Conservation (phyloP, 2,329 filamentous ascomycete genomes). For the Colletotrichum filicis region DNA sequence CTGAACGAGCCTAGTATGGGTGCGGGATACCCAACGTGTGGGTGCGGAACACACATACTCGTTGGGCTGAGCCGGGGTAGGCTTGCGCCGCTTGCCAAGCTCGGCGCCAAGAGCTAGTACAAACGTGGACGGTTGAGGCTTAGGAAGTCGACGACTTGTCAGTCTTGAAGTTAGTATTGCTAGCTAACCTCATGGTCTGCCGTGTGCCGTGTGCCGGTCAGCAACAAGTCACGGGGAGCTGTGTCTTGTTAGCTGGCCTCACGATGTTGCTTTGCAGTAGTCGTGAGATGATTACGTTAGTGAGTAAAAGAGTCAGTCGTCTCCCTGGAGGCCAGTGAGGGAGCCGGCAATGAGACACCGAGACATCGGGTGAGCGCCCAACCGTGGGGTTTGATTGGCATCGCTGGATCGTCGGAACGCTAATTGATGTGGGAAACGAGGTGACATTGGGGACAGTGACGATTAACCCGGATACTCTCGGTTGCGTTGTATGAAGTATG, state of each 20-base stretch:
- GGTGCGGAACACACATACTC: no score
- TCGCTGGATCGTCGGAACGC: constrained; percentile 23
- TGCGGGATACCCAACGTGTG: no score
- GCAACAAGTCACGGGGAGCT: not conserved
- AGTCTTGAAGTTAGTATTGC: not conserved
- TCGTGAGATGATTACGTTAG: not conserved
- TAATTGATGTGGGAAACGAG: constrained; percentile 7
- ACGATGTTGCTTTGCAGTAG: constrained; percentile 3
- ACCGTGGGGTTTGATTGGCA: constrained; percentile 15
- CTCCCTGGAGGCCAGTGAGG: constrained; percentile 21
- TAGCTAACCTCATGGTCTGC: not conserved
- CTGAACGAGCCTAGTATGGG: no score
- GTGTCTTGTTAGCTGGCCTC: not conserved
- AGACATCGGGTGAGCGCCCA: not conserved
- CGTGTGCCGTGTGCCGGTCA: not conserved
- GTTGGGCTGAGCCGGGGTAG: not conserved
- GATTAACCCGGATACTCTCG: constrained; percentile 11
- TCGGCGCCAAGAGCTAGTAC: not conserved
- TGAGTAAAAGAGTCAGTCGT: not conserved
- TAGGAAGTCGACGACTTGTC: not conserved
- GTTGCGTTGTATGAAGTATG: constrained; percentile 7
- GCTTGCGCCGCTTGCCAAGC: not conserved
- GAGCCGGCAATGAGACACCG: constrained; percentile 8
- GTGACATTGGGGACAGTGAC: constrained; percentile 4
- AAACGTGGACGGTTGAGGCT: not conserved